A percentile compares a stretch with the other conserved stretches of the same genome.
phyloP scores from a whole-genome alignment of 2,329 filamentous ascomycete species.

The Pseudocercospora musae region DNA sequence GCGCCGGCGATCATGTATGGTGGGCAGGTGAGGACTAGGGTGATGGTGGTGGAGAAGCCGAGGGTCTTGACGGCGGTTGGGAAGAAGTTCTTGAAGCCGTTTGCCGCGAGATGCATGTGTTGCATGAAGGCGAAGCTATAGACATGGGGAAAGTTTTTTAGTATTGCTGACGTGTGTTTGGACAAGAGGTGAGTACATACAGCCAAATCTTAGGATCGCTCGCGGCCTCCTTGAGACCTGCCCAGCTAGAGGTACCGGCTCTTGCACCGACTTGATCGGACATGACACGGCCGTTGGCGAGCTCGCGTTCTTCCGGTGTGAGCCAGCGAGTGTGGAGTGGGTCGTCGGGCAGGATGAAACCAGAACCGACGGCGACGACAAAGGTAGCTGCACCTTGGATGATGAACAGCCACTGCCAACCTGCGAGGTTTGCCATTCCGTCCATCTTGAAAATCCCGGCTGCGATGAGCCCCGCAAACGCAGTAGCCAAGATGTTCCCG shows the following conservation, averaged over 20 bases:
- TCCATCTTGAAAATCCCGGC: conserved; percentile 64
- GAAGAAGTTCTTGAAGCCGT: conserved; percentile 51
- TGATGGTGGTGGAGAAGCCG: conserved; percentile 48
- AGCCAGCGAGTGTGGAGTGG: conserved; percentile 50
- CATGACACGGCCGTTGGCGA: conserved; percentile 49
- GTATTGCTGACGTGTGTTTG: conserved; percentile 25
- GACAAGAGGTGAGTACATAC: not conserved
- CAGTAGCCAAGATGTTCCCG: conserved; percentile 53
- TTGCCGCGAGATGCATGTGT: conserved; percentile 54
- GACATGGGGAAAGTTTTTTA: not conserved
- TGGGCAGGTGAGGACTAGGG: conserved; percentile 49
- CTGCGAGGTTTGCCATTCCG: conserved; percentile 52
- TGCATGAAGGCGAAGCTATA: conserved; percentile 52
- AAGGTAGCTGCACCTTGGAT: conserved; percentile 65
- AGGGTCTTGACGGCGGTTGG: conserved; percentile 48
- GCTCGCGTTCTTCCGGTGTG: conserved; percentile 41
- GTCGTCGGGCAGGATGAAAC: conserved; percentile 65
- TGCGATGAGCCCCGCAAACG: conserved; percentile 60
- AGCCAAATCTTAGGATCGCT: conserved; percentile 53
- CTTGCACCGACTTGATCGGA: conserved; percentile 52
- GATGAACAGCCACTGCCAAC: conserved; percentile 60
- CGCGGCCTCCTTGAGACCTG: conserved; percentile 50
- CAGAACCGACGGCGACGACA: conserved; percentile 55
- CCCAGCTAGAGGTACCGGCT: conserved; percentile 43
- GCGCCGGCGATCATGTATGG: conserved; percentile 34